phyloP scores from a whole-genome alignment of 495 filamentous ascomycete genomes.

The Parmelia sp. region DNA sequence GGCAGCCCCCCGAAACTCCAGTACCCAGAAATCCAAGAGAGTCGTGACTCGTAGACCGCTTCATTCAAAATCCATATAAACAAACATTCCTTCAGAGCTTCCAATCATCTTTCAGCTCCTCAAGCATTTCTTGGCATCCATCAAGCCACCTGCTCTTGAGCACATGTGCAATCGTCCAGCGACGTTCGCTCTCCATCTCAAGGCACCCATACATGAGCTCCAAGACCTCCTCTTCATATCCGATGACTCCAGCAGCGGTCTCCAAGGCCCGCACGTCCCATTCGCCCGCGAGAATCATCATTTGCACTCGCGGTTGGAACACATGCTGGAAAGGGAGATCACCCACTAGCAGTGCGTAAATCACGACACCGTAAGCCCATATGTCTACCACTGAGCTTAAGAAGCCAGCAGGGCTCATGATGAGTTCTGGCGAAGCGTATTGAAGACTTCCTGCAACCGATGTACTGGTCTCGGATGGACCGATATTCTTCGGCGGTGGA shows the following conservation, averaged over 20 bases:
- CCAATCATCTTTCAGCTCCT: slow-evolving; percentile 26
- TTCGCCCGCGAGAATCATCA: slow-evolving; percentile 55
- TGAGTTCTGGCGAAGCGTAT: slow-evolving; percentile 58
- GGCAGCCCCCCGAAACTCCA: neutral
- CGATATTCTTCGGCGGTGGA: slow-evolving; percentile 44
- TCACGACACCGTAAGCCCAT: slow-evolving; percentile 66
- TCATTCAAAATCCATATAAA: neutral
- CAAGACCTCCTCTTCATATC: slow-evolving; percentile 38
- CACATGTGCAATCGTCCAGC: slow-evolving; percentile 50
- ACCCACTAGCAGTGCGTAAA: slow-evolving; percentile 59
- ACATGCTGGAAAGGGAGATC: slow-evolving; percentile 60
- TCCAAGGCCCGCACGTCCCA: slow-evolving; percentile 52
- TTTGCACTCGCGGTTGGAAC: slow-evolving; percentile 52
- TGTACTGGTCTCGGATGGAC: slow-evolving; percentile 51
- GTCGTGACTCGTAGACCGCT: slow-evolving; percentile 11
- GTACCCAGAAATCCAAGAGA: neutral
- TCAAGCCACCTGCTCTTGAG: slow-evolving; percentile 53
- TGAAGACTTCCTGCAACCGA: slow-evolving; percentile 57
- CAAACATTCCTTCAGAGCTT: slow-evolving; percentile 21
- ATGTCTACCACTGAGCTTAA: slow-evolving; percentile 56
- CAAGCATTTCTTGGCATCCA: slow-evolving; percentile 33
- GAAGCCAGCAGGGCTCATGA: slow-evolving; percentile 43
- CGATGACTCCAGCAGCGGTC: slow-evolving; percentile 29
- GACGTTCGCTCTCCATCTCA: slow-evolving; percentile 43
- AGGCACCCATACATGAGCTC: slow-evolving; percentile 49